These are phyloP conservation scores for Rugonectria rugulosa DNA, from an alignment of 2,329 filamentous ascomycete species.

Conservation along the genomic window DNA sequence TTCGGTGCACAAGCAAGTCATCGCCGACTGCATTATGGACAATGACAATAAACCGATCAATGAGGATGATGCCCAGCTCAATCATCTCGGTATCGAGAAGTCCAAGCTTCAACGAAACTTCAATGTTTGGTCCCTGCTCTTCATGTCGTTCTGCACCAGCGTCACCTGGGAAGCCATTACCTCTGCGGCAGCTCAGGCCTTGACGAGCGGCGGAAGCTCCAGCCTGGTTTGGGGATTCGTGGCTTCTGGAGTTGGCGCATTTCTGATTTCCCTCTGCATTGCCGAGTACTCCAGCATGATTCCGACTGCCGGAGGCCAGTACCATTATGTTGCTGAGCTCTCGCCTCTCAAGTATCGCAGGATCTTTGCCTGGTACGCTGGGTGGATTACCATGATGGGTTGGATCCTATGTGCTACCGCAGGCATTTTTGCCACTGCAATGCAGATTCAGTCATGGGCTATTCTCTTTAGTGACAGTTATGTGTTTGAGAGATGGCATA, in stretches of 20 bases:
- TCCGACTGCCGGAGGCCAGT: slow-evolving; percentile 15
- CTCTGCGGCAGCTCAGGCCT: slow-evolving; percentile 4
- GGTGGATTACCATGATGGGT: slow-evolving; percentile 17
- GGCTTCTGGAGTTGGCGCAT: neutral
- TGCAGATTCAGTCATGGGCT: slow-evolving; percentile 18
- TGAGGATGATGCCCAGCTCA: slow-evolving; percentile 6
- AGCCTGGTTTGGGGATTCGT: slow-evolving; percentile 18
- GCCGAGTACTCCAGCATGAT: slow-evolving; percentile 18
- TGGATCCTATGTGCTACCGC: slow-evolving; percentile 13
- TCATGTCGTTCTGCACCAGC: slow-evolving; percentile 21
- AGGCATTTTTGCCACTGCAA: slow-evolving; percentile 12
- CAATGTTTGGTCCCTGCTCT: slow-evolving; percentile 16
- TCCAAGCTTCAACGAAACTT: slow-evolving; percentile 20
- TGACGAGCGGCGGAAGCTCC: slow-evolving; percentile 14
- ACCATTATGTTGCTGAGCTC: slow-evolving; percentile 16
- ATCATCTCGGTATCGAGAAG: slow-evolving; percentile 10
- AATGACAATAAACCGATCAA: too few relatives aligned
- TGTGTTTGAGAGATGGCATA: slow-evolving; percentile 14
- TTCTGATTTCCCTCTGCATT: slow-evolving; percentile 7
- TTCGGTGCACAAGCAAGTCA: too few relatives aligned
- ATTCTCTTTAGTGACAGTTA: slow-evolving; percentile 10
- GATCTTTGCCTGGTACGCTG: slow-evolving; percentile 14
- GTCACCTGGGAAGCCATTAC: slow-evolving; percentile 19
- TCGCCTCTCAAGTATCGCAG: slow-evolving; percentile 6
- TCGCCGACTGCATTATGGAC: too few relatives aligned